Evolutionary conservation across 164 flowering plant genomes (phyloP).

Genomic region (Pachysandra terminalis): DNA sequence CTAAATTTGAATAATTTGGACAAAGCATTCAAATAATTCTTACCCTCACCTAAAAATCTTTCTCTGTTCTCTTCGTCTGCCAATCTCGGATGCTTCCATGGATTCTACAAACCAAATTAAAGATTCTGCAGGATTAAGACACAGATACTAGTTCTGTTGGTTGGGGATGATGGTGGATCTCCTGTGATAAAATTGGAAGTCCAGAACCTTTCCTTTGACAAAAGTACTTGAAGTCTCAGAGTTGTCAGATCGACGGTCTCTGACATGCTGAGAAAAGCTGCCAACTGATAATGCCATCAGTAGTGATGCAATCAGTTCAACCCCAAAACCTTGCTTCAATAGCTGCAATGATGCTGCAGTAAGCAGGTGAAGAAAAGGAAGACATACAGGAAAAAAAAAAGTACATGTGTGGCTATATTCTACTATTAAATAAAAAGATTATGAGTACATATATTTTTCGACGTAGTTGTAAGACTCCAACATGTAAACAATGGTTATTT

Average conservation of each 20-base stretch:
- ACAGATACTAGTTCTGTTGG: not conserved
- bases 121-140: too few relatives aligned
- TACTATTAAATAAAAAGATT: not conserved
- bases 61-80: too few relatives aligned
- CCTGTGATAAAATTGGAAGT: not conserved
- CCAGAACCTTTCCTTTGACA: not conserved
- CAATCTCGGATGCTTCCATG: too few relatives aligned
- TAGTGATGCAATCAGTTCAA: constrained; percentile 79
- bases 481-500: not conserved
- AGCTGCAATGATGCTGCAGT: constrained; percentile 48
- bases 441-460: not conserved
- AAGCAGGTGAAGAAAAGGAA: not conserved
- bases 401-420: too few relatives aligned
- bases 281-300: constrained; percentile 85
- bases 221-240: not conserved
- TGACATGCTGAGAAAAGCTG: constrained; percentile 87
- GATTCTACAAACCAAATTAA: too few relatives aligned
- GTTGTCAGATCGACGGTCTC: constrained; percentile 61
- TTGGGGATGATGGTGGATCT: not conserved
- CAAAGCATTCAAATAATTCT: too few relatives aligned
- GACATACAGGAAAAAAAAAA: not conserved
- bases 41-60: too few relatives aligned
- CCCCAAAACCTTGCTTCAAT: constrained; percentile 73
- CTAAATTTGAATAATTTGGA: too few relatives aligned
- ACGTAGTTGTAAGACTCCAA: too few relatives aligned